Conservation (phyloP, 495 filamentous ascomycete genomes). For the Rusavskia elegans region DNA sequence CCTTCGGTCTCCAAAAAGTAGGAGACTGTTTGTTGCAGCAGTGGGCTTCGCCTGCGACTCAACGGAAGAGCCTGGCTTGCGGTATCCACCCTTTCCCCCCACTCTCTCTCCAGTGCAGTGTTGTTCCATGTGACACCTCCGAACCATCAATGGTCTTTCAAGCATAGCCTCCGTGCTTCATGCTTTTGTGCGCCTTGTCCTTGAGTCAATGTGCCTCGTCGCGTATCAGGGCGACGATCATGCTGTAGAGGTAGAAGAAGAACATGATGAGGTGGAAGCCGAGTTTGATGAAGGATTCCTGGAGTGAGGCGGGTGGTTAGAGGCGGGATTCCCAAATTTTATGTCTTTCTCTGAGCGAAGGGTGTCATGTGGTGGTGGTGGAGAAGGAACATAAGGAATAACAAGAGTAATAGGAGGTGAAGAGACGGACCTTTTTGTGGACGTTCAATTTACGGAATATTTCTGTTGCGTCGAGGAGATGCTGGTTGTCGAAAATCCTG, state of each 20-base stretch:
- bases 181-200: constrained; percentile 21
- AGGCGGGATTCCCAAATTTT: too few relatives aligned
- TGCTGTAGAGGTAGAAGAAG: constrained; percentile 99
- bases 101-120: too few relatives aligned
- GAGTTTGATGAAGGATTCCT: constrained; percentile 99
- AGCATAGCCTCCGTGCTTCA: constrained; percentile 13
- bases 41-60: too few relatives aligned
- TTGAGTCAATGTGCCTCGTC: constrained; percentile 71
- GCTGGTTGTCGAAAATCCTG: constrained; percentile 93
- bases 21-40: too few relatives aligned
- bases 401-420: too few relatives aligned
- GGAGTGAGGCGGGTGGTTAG: neutral
- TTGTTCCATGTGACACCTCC: too few relatives aligned
- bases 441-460: constrained; percentile 99
- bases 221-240: constrained; percentile 96
- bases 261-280: constrained; percentile 99
- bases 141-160: neutral
- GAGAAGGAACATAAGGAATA: too few relatives aligned
- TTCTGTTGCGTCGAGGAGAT: constrained; percentile 93
- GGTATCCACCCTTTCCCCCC: too few relatives aligned
- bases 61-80: too few relatives aligned
- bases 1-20: too few relatives aligned
- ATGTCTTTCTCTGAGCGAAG: too few relatives aligned
- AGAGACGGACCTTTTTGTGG: constrained; percentile 45
- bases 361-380: too few relatives aligned